Evolutionary conservation across 148 eudicot species (phyloP).

Genomic region (Spergularia bocconei): DNA sequence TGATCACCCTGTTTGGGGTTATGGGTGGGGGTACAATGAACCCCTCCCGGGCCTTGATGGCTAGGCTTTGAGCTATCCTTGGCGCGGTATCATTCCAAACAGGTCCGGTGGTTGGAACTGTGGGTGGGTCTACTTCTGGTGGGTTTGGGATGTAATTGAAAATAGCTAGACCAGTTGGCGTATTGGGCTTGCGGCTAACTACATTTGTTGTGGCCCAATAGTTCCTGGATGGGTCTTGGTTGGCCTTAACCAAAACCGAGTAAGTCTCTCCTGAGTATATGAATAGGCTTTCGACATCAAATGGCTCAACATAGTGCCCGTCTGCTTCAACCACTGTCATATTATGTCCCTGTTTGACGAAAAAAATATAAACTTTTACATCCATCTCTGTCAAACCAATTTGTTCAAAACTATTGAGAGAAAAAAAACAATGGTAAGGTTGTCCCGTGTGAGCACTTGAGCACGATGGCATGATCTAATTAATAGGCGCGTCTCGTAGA

Average conservation of each 20-base stretch:
- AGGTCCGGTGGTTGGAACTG: constrained; percentile 56
- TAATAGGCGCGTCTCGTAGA: too few relatives aligned
- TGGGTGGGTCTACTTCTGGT: constrained; percentile 40
- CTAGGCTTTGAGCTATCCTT: constrained; percentile 47
- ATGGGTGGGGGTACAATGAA: constrained; percentile 53
- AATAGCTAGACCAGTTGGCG: constrained; percentile 65
- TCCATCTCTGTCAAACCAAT: too few relatives aligned
- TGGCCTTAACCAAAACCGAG: constrained; percentile 63
- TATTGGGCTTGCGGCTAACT: constrained; percentile 50
- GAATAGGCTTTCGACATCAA: constrained; percentile 60
- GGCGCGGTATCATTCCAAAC: constrained; percentile 49
- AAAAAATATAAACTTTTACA: neutral
- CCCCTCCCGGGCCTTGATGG: constrained; percentile 49
- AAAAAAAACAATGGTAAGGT: too few relatives aligned
- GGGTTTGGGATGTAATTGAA: constrained; percentile 71
- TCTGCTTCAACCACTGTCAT: constrained; percentile 88
- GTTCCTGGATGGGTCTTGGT: constrained; percentile 66
- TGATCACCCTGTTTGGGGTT: constrained; percentile 49
- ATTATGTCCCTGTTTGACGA: constrained; percentile 54
- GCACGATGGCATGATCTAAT: too few relatives aligned
- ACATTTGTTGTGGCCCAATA: constrained; percentile 63
- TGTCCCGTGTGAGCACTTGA: too few relatives aligned
- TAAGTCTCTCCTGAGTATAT: constrained; percentile 89
- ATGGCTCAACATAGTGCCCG: constrained; percentile 73
- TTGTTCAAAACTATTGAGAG: too few relatives aligned